A percentile compares a stretch with the other conserved stretches of the same genome.
phyloP scores from a whole-genome alignment of 768 basidiomycete genomes.

The Daedaleopsis nitida region DNA sequence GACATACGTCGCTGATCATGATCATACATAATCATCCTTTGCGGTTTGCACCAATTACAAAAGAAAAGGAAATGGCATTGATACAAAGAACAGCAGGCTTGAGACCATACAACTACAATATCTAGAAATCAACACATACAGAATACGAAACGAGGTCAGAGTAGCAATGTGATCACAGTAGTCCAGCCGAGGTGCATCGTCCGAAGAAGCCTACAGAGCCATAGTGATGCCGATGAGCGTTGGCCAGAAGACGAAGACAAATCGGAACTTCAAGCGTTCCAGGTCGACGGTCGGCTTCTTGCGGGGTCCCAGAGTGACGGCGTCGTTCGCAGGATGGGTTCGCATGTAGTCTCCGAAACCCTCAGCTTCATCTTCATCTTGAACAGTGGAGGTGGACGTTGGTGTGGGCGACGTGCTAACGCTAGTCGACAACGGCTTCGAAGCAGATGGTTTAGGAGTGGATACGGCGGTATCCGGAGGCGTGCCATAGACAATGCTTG shows the following conservation, averaged over 20 bases:
- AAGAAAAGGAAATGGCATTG: too few species aligned
- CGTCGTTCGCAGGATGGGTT: neutral
- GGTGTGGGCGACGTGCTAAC: neutral
- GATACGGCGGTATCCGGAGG: conserved; percentile 16
- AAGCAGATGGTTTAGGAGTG: conserved; percentile 6
- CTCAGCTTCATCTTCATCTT: neutral
- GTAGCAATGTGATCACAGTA: too few species aligned
- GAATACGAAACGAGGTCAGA: too few species aligned
- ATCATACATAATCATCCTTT: too few species aligned
- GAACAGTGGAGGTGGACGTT: neutral
- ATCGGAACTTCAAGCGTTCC: conserved; percentile 40
- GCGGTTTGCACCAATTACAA: too few species aligned
- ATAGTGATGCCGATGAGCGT: conserved; percentile 57
- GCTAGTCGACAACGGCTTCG: conserved; percentile 5
- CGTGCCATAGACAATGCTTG: conserved; percentile 13
- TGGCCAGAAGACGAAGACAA: conserved; percentile 58
- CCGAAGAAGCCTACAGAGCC: conserved; percentile 41
- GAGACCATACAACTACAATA: too few species aligned
- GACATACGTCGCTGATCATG: too few species aligned
- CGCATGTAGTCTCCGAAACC: neutral
- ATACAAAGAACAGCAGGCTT: too few species aligned
- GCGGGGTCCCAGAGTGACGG: conserved; percentile 4
- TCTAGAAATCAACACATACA: too few species aligned
- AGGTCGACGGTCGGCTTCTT: conserved; percentile 21
- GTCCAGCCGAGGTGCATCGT: too few species aligned